phyloP scores from a whole-genome alignment of 108 stramenopile species.

The Cyclotella choctawhatcheeana region DNA sequence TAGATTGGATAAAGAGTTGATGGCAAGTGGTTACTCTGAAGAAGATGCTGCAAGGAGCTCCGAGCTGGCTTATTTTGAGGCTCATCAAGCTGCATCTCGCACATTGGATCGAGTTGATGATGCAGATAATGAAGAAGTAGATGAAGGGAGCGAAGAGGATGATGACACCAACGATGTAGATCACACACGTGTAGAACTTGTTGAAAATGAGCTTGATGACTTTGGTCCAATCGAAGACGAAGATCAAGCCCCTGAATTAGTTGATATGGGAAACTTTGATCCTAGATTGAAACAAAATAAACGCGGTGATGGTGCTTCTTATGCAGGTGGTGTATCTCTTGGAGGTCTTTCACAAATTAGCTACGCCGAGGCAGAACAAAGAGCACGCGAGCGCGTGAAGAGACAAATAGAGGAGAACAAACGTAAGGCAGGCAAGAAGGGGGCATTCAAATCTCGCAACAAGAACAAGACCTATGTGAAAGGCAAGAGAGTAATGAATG shows the following conservation, averaged over 20 bases:
- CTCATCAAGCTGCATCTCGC: slow-evolving; percentile 24
- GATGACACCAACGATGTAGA: slow-evolving; percentile 14
- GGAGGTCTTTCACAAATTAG: slow-evolving; percentile 47
- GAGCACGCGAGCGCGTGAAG: slow-evolving; percentile 73
- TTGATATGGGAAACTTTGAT: slow-evolving; percentile 40
- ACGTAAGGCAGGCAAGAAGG: slow-evolving; percentile 59
- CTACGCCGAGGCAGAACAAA: slow-evolving; percentile 64
- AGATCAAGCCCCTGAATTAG: slow-evolving; percentile 43
- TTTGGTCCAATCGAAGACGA: slow-evolving; percentile 25
- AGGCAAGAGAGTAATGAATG: slow-evolving; percentile 78
- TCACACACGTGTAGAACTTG: slow-evolving; percentile 12
- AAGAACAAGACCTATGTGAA: slow-evolving; percentile 85
- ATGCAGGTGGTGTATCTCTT: slow-evolving; percentile 43
- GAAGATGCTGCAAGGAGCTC: slow-evolving; percentile 71
- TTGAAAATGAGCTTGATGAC: slow-evolving; percentile 12
- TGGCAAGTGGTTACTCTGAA: slow-evolving; percentile 81
- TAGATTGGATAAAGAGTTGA: slow-evolving; percentile 81
- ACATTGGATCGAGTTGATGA: slow-evolving; percentile 60
- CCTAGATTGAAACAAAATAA: slow-evolving; percentile 7
- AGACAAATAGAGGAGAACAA: slow-evolving; percentile 76
- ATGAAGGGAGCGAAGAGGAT: slow-evolving; percentile 40
- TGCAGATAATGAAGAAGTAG: slow-evolving; percentile 39
- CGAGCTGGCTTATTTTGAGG: slow-evolving; percentile 79
- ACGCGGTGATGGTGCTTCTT: slow-evolving; percentile 26
- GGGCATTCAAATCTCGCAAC: slow-evolving; percentile 82